phyloP scores from a whole-genome alignment of 257 asterid genomes.

The Misopates orontium region DNA sequence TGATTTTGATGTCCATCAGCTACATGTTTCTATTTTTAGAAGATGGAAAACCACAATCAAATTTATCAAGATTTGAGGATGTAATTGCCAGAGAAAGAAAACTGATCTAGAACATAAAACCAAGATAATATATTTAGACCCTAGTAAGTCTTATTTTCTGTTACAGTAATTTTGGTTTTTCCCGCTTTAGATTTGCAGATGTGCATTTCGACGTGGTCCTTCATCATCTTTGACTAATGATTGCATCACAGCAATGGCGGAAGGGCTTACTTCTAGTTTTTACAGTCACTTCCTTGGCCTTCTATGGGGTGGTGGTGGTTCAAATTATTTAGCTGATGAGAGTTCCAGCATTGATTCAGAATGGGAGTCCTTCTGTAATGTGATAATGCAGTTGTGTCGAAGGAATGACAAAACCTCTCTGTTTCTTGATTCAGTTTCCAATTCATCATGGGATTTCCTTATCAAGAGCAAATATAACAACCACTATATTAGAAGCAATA shows the following conservation, averaged over 20 bases:
- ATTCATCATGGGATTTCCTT: constrained; percentile 92
- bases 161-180: constrained; percentile 10
- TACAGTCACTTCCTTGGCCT: constrained; percentile 71
- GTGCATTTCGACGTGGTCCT: constrained; percentile 74
- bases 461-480: constrained; percentile 68
- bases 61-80: constrained; percentile 9
- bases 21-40: constrained; percentile 1
- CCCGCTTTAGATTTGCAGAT: constrained; percentile 66
- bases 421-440: constrained; percentile 42
- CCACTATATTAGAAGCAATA: constrained; percentile 49
- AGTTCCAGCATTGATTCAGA: constrained; percentile 63
- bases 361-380: constrained; percentile 76
- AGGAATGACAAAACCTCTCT: constrained; percentile 37
- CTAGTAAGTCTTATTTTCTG: no score
- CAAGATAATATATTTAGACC: no score
- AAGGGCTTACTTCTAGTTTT: constrained; percentile 67
- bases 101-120: background rate
- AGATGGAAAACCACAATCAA: constrained; percentile 4
- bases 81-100: constrained; percentile 19
- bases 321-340: constrained; percentile 51
- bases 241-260: constrained; percentile 82
- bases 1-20: background rate
- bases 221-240: constrained; percentile 82
- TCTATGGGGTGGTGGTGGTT: constrained; percentile 65
- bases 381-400: constrained; percentile 50